Base-by-base conservation (phyloP, 306 rosid genomes). In the Aeschynomene evenia region DNA sequence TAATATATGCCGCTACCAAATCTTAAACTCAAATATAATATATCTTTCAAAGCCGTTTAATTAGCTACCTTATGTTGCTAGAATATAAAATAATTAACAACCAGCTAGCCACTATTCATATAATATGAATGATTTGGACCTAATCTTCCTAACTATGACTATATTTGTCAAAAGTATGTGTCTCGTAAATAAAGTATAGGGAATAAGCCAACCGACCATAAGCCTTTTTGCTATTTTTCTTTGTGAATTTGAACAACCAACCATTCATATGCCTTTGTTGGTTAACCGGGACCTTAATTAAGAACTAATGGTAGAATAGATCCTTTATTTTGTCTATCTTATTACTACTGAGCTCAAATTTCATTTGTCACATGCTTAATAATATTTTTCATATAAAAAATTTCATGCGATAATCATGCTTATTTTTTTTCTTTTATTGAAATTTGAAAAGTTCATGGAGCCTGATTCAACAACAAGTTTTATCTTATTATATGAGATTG, bases 81-180 rank as follows among this genome's bases (percentile, higher is more conserved):
- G 72, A 67, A 34, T 16, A 51, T 1, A 7, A 66, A 19, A 34
- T 20, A 50, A 67, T 11, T 10, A 22, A 31, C 36, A 46, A 24
- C 12, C 34, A 46, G 46, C 46, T 10, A 40, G 46, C 46, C 73
- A 66, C 43, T 68, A 61, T 59, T 78, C 71, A 67, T 48, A 29
- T 43, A 36, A 64, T 46, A 11, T 22, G 11, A 42, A 28, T 68
- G 40, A 16, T 42, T 19, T 53, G 50, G 43, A 74, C 86, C 80
- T 64, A 82, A 78, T 72, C 70, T 78, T 70, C 80, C 83, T 74
- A 78, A 69, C 72, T 42, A 49, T 53, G 73, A 14, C 67, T 50
- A 5, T 8, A 7, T 36, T 57, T 40, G 57, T 77, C 82, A 77
- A 77, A 69, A 57, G 71, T 68, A 31, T 33, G 67, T 28, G 36